phyloP scores from a whole-genome alignment of 148 eudicot genomes.

The Cornus florida region DNA sequence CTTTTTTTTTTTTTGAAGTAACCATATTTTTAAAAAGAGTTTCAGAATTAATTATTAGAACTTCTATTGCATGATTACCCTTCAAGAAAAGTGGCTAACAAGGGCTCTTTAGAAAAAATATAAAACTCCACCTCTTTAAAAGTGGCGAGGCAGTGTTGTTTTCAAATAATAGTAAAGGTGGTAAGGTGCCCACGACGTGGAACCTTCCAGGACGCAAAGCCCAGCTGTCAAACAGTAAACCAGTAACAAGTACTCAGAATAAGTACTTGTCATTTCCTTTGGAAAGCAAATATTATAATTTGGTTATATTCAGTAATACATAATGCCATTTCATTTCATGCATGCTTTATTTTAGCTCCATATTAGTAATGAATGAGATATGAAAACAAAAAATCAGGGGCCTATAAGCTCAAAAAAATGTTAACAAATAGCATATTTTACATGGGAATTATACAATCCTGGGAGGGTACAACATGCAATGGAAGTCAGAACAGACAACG shows the following conservation, averaged over 20 bases:
- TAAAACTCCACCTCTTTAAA: not conserved
- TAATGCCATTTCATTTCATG: not conserved
- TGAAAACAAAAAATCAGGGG: not conserved
- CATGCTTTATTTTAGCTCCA: not conserved
- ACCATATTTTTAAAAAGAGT: not conserved
- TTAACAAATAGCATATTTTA: not conserved
- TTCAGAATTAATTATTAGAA: too few relatives aligned
- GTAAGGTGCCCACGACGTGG: not conserved
- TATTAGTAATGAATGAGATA: not conserved
- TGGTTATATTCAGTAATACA: too few relatives aligned
- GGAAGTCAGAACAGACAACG: not conserved
- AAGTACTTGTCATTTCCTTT: not conserved
- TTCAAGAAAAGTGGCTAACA: too few relatives aligned
- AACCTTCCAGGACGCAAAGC: not conserved
- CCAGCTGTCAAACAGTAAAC: not conserved
- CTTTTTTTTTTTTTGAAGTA: not conserved
- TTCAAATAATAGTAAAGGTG: not conserved
- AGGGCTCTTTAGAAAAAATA: too few relatives aligned
- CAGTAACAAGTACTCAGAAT: too few relatives aligned
- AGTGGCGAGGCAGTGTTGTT: not conserved
- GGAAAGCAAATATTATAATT: not conserved
- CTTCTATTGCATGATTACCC: too few relatives aligned
- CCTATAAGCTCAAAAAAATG: not conserved
- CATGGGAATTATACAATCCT: not conserved
- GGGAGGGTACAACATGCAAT: not conserved